Evolutionary conservation across 257 asterid species (phyloP).

Genomic region (Cruciata laevipes): DNA sequence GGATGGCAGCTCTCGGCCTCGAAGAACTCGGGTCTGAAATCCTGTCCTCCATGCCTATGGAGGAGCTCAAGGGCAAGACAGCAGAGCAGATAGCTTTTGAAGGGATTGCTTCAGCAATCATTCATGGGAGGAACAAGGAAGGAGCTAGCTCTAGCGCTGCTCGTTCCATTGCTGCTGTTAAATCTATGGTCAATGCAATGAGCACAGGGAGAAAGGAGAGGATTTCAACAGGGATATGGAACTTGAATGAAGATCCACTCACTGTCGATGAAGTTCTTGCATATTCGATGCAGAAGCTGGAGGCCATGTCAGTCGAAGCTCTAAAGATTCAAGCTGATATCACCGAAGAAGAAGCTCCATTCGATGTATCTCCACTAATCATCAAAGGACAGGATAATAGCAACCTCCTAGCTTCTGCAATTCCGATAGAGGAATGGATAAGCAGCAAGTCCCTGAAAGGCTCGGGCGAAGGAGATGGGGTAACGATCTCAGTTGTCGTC

Average conservation of each 20-base stretch:
- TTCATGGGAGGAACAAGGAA: constrained; percentile 70
- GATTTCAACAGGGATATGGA: constrained; percentile 73
- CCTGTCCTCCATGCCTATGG: constrained; percentile 62
- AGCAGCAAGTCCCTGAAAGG: constrained; percentile 10
- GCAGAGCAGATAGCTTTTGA: constrained; percentile 95
- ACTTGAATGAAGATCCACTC: constrained; percentile 49
- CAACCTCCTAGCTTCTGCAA: constrained; percentile 43
- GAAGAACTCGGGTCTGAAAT: constrained; percentile 54
- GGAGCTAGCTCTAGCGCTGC: constrained; percentile 89
- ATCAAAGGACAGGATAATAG: constrained; percentile 24
- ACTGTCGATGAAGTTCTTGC: constrained; percentile 54
- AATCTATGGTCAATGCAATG: constrained; percentile 64
- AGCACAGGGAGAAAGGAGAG: constrained; percentile 54
- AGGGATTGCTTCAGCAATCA: constrained; percentile 81
- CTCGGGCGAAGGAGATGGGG: not conserved
- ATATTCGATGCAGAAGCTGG: constrained; percentile 70
- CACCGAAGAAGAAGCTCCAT: constrained; percentile 70
- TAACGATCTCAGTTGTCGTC: constrained; percentile 40
- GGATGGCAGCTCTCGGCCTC: constrained; percentile 59
- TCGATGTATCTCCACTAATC: constrained; percentile 58
- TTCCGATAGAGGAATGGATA: constrained; percentile 57
- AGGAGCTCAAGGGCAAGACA: constrained; percentile 73
- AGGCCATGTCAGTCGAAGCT: constrained; percentile 63
- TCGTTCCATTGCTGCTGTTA: constrained; percentile 54
- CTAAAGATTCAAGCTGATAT: constrained; percentile 67